These are phyloP conservation scores for Hypoxylon sp. DNA, from an alignment of 2,329 filamentous ascomycete genomes.

Conservation along the genomic window DNA sequence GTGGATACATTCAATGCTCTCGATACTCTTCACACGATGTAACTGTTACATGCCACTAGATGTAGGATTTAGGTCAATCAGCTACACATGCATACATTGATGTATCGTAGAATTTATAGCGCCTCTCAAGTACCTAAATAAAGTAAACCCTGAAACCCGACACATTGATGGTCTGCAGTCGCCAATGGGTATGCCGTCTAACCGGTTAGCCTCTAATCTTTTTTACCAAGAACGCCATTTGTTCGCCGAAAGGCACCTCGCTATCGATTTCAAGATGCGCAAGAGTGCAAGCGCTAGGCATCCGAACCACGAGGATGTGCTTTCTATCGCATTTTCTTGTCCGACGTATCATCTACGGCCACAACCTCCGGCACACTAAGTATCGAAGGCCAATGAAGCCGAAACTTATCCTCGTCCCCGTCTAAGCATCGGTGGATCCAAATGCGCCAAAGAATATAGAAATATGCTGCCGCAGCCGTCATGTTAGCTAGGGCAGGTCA, in stretches of 20 bases:
- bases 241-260: not conserved
- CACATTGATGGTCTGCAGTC: not conserved
- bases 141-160: not conserved
- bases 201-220: slow-evolving; percentile 3
- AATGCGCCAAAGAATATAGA: slow-evolving; percentile 86
- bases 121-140: not conserved
- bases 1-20: not conserved
- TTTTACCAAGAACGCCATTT: slow-evolving; percentile 12
- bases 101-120: not conserved
- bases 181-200: not conserved
- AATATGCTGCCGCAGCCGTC: slow-evolving; percentile 71
- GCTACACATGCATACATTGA: not conserved
- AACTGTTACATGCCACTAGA: not conserved
- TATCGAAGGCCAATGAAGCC: slow-evolving; percentile 76
- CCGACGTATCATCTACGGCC: slow-evolving; percentile 48
- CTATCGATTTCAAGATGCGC: not conserved
- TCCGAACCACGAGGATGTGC: not conserved
- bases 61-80: not conserved
- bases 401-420: slow-evolving; percentile 78
- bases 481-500: slow-evolving; percentile 34
- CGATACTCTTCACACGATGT: not conserved
- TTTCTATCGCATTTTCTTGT: slow-evolving; percentile 50
- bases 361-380: slow-evolving; percentile 67
- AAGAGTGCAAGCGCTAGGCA: not conserved
- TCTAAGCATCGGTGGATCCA: slow-evolving; percentile 85